Evolutionary conservation across 139 green algal genomes (phyloP).

Genomic region (Auxenochlorella protothecoides): DNA sequence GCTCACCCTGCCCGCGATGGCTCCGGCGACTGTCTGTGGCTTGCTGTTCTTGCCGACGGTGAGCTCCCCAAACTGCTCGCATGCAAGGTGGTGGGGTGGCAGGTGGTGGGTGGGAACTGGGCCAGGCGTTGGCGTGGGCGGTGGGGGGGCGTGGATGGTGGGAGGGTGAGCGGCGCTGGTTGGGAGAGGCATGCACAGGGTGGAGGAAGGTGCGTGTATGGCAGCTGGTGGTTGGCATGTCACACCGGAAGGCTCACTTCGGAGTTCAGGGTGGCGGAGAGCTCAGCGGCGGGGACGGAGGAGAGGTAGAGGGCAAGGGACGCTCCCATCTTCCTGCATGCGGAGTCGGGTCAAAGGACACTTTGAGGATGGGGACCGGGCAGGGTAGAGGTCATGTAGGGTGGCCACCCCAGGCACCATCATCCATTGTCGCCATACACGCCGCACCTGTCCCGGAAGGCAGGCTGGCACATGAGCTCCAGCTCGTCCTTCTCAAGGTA

Average conservation of each 20-base stretch:
- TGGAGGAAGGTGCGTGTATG: neutral
- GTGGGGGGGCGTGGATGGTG: too few species aligned
- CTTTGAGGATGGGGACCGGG: neutral
- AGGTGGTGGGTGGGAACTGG: too few species aligned
- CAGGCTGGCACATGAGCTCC: slow-evolving; percentile 29
- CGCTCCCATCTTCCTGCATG: slow-evolving; percentile 13
- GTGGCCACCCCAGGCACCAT: neutral
- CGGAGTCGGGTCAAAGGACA: neutral
- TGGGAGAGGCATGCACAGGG: too few species aligned
- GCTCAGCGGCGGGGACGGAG: neutral
- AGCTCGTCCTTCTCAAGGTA: slow-evolving; percentile 24
- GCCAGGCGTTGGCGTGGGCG: too few species aligned
- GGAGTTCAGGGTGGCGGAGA: too few species aligned
- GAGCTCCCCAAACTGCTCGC: slow-evolving; percentile 3
- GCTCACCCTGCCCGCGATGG: slow-evolving; percentile 15
- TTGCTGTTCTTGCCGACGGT: slow-evolving; percentile 21
- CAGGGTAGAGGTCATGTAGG: neutral
- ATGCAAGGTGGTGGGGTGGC: too few species aligned
- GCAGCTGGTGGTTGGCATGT: neutral
- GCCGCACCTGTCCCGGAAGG: slow-evolving; percentile 20
- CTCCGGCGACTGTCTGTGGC: slow-evolving; percentile 13
- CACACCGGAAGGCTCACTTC: neutral
- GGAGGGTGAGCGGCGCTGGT: too few species aligned
- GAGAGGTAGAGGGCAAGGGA: slow-evolving; percentile 22
- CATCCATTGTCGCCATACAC: neutral